Evolutionary conservation across 1,284 basidiomycete species (phyloP).

Genomic region (Meripilus lineatus): DNA sequence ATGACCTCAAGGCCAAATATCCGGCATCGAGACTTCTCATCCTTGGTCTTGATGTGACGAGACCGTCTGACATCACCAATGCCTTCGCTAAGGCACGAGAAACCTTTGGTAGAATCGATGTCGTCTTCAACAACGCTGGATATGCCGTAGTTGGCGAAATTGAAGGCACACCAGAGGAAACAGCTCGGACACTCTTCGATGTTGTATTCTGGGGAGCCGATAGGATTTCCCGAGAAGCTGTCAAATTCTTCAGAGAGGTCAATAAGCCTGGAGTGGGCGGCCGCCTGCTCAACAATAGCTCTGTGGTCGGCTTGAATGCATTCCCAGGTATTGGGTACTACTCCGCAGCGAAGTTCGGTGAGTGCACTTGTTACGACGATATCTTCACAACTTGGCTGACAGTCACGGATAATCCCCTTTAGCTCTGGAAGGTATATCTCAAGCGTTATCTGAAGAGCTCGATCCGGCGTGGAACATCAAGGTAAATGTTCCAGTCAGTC

Average conservation of each 20-base stretch:
- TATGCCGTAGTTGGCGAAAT: constrained; percentile 26
- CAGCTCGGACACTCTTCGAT: constrained; percentile 29
- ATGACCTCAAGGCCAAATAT: constrained; percentile 15
- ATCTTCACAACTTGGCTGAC: neutral
- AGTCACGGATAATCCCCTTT: neutral
- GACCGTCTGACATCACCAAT: constrained; percentile 19
- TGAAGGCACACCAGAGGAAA: constrained; percentile 28
- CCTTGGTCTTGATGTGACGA: constrained; percentile 34
- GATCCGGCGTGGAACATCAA: constrained; percentile 39
- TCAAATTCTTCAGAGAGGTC: constrained; percentile 31
- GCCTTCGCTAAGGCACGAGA: constrained; percentile 31
- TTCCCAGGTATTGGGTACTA: constrained; percentile 25
- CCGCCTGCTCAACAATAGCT: constrained; percentile 27
- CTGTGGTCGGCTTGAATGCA: constrained; percentile 20
- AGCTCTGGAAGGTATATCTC: constrained; percentile 30
- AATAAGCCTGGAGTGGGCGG: constrained; percentile 30
- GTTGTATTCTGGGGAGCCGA: constrained; percentile 34
- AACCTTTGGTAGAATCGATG: constrained; percentile 36
- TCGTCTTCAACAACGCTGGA: constrained; percentile 41
- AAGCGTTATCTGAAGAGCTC: constrained; percentile 28
- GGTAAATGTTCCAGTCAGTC: constrained; percentile 14
- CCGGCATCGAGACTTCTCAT: constrained; percentile 26
- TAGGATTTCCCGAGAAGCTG: constrained; percentile 28
- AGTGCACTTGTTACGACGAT: neutral
- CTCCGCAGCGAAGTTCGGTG: constrained; percentile 18